Conservation (phyloP, 2,329 filamentous ascomycete genomes). For the Venturia oleaginea region DNA sequence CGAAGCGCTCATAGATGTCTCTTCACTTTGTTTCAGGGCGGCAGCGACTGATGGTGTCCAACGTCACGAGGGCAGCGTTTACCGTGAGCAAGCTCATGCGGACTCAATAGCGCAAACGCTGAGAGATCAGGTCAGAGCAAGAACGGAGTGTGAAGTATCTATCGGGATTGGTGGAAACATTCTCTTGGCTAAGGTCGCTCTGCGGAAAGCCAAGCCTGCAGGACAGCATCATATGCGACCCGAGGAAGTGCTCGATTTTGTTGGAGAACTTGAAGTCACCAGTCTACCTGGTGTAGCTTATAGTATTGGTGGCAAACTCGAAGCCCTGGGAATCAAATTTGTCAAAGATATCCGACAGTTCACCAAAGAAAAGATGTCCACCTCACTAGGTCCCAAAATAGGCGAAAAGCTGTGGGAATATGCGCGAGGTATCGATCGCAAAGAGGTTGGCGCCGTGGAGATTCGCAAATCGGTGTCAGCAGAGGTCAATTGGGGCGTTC, state of each 20-base stretch:
- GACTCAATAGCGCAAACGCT: slow-evolving; percentile 61
- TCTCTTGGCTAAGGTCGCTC: slow-evolving; percentile 78
- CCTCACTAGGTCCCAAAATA: slow-evolving; percentile 78
- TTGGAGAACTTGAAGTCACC: slow-evolving; percentile 69
- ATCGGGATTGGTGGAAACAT: slow-evolving; percentile 90
- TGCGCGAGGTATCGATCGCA: slow-evolving; percentile 73
- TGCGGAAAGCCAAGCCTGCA: slow-evolving; percentile 87
- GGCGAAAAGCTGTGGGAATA: slow-evolving; percentile 88
- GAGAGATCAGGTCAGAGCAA: slow-evolving; percentile 59
- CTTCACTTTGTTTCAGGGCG: slow-evolving; percentile 55
- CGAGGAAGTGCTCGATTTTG: slow-evolving; percentile 65
- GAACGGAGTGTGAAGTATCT: slow-evolving; percentile 79
- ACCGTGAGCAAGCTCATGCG: slow-evolving; percentile 70
- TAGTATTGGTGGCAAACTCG: slow-evolving; percentile 78
- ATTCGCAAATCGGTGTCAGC: slow-evolving; percentile 91
- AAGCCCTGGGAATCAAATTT: slow-evolving; percentile 71
- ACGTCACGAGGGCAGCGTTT: slow-evolving; percentile 58
- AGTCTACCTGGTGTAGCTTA: slow-evolving; percentile 86
- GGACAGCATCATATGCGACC: slow-evolving; percentile 85
- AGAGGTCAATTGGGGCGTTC: slow-evolving; percentile 96
- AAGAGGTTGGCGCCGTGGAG: slow-evolving; percentile 77
- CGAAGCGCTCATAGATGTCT: slow-evolving; percentile 83
- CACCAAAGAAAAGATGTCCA: slow-evolving; percentile 65
- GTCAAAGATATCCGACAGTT: slow-evolving; percentile 76
- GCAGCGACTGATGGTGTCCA: slow-evolving; percentile 58